These are phyloP conservation scores for Mentha longifolia DNA, from an alignment of 257 asterid species.

Conservation along the genomic window DNA sequence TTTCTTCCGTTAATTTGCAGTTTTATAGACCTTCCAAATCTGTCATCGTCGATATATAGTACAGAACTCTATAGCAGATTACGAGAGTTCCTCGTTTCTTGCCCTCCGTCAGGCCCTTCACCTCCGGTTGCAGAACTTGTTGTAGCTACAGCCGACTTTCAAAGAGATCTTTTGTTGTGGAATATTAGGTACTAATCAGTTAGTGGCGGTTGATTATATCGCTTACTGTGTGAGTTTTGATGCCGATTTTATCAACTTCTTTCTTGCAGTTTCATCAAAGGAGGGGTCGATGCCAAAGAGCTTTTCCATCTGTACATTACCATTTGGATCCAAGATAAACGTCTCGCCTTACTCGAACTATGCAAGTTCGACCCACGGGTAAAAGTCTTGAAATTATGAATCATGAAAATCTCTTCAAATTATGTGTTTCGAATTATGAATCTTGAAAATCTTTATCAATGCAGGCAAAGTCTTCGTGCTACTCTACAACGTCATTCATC, in stretches of 20 bases:
- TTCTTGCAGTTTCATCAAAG: constrained; percentile 74
- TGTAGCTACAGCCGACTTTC: constrained; percentile 88
- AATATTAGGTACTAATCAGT: constrained; percentile 61
- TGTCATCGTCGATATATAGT: constrained; percentile 82
- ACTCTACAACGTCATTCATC: constrained; percentile 73
- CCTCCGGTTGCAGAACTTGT: constrained; percentile 80
- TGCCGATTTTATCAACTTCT: constrained; percentile 17
- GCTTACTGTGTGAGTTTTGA: background rate
- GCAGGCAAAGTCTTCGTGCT: constrained; percentile 70
- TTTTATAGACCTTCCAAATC: constrained; percentile 92
- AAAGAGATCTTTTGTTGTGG: constrained; percentile 82
- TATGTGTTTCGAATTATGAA: background rate
- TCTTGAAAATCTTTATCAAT: constrained; percentile 13
- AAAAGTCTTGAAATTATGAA: constrained; percentile 3
- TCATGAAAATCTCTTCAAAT: background rate
- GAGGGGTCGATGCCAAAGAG: constrained; percentile 93
- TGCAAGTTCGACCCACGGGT: constrained; percentile 95
- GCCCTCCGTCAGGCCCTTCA: constrained; percentile 87
- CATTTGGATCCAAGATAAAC: constrained; percentile 90
- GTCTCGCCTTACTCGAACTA: constrained; percentile 70
- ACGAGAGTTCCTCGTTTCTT: constrained; percentile 75
- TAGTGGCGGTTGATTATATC: constrained; percentile 4
- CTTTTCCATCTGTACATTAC: constrained; percentile 75
- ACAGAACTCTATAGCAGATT: constrained; percentile 79
- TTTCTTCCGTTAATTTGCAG: constrained; percentile 44